Conservation (phyloP, 2,329 filamentous ascomycete genomes). For the Fusarium ambrosium region DNA sequence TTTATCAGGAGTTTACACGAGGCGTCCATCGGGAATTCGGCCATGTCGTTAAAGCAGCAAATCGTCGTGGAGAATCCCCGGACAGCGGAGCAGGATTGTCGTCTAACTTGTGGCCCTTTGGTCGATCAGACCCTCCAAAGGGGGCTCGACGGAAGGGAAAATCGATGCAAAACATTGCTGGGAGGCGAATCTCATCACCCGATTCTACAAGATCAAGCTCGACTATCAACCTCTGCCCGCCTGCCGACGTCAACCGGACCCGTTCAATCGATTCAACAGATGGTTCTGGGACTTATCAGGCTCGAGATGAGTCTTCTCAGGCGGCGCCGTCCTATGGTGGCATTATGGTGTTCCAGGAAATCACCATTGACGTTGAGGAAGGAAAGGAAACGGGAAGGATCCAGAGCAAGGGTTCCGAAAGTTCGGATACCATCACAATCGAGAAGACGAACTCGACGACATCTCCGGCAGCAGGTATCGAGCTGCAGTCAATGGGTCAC, state of each 20-base stretch:
- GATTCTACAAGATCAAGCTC: constrained; percentile 41
- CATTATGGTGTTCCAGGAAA: constrained; percentile 74
- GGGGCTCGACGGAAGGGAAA: constrained; percentile 11
- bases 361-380: constrained; percentile 64
- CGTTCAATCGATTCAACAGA: constrained; percentile 33
- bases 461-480: constrained; percentile 35
- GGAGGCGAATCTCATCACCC: constrained; percentile 28
- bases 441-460: constrained; percentile 23
- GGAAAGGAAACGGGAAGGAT: constrained; percentile 18
- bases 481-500: constrained; percentile 44
- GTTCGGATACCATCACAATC: constrained; percentile 14
- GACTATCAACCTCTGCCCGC: constrained; percentile 45
- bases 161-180: constrained; percentile 12
- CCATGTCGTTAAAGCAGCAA: constrained; percentile 56
- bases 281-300: constrained; percentile 34
- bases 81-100: constrained; percentile 10
- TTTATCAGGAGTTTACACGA: constrained; percentile 71
- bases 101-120: constrained; percentile 33
- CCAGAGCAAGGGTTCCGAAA: constrained; percentile 16
- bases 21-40: constrained; percentile 73
- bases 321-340: constrained; percentile 57
- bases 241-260: constrained; percentile 25
- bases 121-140: constrained; percentile 19
- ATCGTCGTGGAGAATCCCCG: constrained; percentile 11
- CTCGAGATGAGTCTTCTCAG: constrained; percentile 43